phyloP scores from a whole-genome alignment of 2,329 filamentous ascomycete genomes.

The Cytospora piceicola region DNA sequence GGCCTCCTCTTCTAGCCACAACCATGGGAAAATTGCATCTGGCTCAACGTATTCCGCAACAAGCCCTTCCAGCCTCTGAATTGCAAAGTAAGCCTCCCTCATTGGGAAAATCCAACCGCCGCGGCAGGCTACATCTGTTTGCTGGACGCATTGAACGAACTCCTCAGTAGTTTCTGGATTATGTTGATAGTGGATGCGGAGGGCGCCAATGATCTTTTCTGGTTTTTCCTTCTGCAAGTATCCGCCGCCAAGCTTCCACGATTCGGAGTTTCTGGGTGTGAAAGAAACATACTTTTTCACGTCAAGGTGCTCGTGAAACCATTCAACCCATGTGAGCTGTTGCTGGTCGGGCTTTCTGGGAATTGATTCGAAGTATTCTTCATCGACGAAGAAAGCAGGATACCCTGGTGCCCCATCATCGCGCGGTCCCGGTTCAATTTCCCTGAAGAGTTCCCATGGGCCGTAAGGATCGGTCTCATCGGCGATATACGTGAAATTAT shows the following conservation, averaged over 20 bases:
- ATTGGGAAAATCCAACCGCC: conserved; percentile 11
- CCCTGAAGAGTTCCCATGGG: conserved; percentile 30
- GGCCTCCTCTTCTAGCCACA: conserved; percentile 19
- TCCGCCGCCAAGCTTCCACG: not conserved
- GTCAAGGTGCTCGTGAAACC: conserved; percentile 19
- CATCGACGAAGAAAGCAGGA: conserved; percentile 21
- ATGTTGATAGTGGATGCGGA: conserved; percentile 13
- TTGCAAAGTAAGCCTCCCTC: conserved; percentile 30
- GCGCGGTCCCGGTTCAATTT: conserved; percentile 1
- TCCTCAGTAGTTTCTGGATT: not conserved
- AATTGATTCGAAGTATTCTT: conserved; percentile 28
- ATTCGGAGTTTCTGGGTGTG: fast-evolving
- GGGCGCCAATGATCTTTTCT: conserved; percentile 32
- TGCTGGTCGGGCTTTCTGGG: not conserved
- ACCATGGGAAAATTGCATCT: conserved; percentile 32
- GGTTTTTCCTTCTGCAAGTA: conserved; percentile 30
- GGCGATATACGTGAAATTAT: not conserved
- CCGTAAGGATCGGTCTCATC: conserved; percentile 22
- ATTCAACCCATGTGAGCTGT: conserved; percentile 18
- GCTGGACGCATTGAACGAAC: conserved; percentile 11
- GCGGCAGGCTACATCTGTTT: not conserved
- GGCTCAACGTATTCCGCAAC: conserved; percentile 28
- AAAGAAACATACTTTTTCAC: not conserved
- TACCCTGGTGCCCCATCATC: conserved; percentile 27
- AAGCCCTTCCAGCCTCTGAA: conserved; percentile 9